phyloP scores from a whole-genome alignment of 345 rosid species.

The Gossypium arboreum region DNA sequence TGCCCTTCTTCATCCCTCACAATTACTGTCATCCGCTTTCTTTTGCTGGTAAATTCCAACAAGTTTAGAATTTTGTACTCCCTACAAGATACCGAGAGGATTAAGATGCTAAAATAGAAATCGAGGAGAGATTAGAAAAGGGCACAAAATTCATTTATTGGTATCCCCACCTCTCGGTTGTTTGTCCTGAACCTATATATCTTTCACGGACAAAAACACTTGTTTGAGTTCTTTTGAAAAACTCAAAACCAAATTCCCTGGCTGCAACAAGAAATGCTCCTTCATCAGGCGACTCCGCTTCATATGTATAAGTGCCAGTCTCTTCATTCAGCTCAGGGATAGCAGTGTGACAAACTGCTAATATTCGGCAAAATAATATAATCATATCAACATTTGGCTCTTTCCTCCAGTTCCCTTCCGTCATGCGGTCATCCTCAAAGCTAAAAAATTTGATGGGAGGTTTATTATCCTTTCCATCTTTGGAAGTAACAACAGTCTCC shows the following conservation, averaged over 20 bases:
- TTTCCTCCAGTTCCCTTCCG: constrained; percentile 75
- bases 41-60: constrained; percentile 93
- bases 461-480: constrained; percentile 41
- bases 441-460: constrained; percentile 69
- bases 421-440: constrained; percentile 77
- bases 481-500: constrained; percentile 53
- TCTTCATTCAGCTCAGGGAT: constrained; percentile 86
- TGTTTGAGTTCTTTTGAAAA: constrained; percentile 76
- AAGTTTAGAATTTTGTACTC: constrained; percentile 83
- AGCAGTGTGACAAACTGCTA: constrained; percentile 95
- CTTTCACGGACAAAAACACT: constrained; percentile 70
- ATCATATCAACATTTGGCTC: constrained; percentile 62
- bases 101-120: constrained; percentile 17
- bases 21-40: constrained; percentile 94
- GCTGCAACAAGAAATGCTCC: constrained; percentile 95
- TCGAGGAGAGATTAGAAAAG: constrained; percentile 15
- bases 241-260: constrained; percentile 94
- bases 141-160: background rate
- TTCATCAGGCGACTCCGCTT: constrained; percentile 99
- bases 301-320: constrained; percentile 62
- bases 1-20: constrained; percentile 74
- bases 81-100: constrained; percentile 43
- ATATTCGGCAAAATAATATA: constrained; percentile 65
- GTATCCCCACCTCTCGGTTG: constrained; percentile 62
- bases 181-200: constrained; percentile 41